Conservation (phyloP, 1,284 basidiomycete species). For the Austroboletus novae-zelandiae region DNA sequence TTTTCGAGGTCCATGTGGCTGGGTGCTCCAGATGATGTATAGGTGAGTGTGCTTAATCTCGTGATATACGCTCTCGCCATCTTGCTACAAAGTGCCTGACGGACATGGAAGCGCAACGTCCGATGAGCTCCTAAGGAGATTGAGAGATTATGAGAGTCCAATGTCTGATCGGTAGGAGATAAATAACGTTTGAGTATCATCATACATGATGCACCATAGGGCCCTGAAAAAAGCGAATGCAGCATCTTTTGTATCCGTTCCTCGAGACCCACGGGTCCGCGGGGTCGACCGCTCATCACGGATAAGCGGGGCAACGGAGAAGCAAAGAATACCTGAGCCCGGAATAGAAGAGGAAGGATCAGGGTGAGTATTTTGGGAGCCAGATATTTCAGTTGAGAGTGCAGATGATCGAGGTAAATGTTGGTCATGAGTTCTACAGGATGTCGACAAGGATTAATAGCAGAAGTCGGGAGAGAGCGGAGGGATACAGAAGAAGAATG, state of each 20-base stretch:
- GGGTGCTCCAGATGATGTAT: slow-evolving; percentile 58
- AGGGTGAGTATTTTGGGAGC: slow-evolving; percentile 49
- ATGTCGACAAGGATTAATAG: slow-evolving; percentile 34
- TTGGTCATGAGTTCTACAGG: slow-evolving; percentile 59
- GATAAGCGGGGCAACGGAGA: slow-evolving; percentile 65
- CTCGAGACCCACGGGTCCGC: slow-evolving; percentile 45
- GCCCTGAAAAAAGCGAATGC: slow-evolving; percentile 56
- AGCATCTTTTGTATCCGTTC: slow-evolving; percentile 56
- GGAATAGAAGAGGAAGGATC: slow-evolving; percentile 71
- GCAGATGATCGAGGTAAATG: slow-evolving; percentile 64
- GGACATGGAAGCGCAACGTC: slow-evolving; percentile 61
- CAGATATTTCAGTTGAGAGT: slow-evolving; percentile 55
- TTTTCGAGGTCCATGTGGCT: slow-evolving; percentile 55
- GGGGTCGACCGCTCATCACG: slow-evolving; percentile 38
- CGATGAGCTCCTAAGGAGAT: slow-evolving; percentile 62
- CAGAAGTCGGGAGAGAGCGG: slow-evolving; percentile 21
- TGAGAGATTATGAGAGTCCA: slow-evolving; percentile 25
- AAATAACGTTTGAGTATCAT: slow-evolving; percentile 54
- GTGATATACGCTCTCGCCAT: slow-evolving; percentile 64
- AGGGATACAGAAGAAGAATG: slow-evolving; percentile 39
- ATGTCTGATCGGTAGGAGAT: slow-evolving; percentile 26
- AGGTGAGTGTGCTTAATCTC: slow-evolving; percentile 48
- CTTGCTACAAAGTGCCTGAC: slow-evolving; percentile 55
- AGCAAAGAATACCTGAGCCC: slow-evolving; percentile 59
- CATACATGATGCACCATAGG: slow-evolving; percentile 63